A percentile compares a stretch with the other conserved stretches of the same genome.
Evolutionary conservation across 2,329 filamentous ascomycete species (phyloP).

Genomic region (Cladosporium sp.): DNA sequence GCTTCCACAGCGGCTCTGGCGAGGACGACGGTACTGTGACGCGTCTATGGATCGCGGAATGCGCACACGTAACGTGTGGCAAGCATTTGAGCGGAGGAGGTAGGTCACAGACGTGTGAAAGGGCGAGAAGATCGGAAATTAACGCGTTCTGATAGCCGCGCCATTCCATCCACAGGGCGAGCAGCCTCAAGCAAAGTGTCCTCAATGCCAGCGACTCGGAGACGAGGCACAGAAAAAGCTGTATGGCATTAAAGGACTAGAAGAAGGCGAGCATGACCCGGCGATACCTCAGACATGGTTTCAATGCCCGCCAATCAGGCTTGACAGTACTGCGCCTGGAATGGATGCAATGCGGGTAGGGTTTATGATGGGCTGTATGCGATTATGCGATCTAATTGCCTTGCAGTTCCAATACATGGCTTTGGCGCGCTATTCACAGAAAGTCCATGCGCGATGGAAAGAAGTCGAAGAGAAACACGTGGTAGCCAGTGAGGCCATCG

Average conservation of each 20-base stretch:
- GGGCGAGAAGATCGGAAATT: neutral
- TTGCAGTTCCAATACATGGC: conserved; percentile 43
- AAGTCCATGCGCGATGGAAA: conserved; percentile 21
- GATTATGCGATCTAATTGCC: conserved; percentile 5
- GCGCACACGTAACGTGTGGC: conserved; percentile 44
- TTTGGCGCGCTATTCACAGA: conserved; percentile 29
- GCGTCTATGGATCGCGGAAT: conserved; percentile 43
- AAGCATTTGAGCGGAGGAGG: conserved; percentile 45
- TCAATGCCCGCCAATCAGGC: conserved; percentile 37
- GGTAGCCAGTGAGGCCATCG: conserved; percentile 18
- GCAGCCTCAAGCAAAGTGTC: conserved; percentile 39
- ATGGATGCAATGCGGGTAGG: conserved; percentile 40
- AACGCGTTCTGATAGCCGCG: conserved; percentile 30
- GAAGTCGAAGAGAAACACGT: conserved; percentile 17
- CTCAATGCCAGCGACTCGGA: conserved; percentile 34
- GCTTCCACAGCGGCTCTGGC: conserved; percentile 25
- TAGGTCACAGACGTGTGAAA: conserved; percentile 24
- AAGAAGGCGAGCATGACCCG: conserved; percentile 36
- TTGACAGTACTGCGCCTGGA: conserved; percentile 31
- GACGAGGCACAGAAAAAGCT: conserved; percentile 33
- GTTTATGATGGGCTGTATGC: neutral
- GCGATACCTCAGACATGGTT: conserved; percentile 40
- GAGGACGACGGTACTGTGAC: conserved; percentile 35
- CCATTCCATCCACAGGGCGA: conserved; percentile 40
- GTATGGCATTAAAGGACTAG: conserved; percentile 41